Conservation (phyloP, 495 filamentous ascomycete genomes). For the Penicillium egyptiacum region DNA sequence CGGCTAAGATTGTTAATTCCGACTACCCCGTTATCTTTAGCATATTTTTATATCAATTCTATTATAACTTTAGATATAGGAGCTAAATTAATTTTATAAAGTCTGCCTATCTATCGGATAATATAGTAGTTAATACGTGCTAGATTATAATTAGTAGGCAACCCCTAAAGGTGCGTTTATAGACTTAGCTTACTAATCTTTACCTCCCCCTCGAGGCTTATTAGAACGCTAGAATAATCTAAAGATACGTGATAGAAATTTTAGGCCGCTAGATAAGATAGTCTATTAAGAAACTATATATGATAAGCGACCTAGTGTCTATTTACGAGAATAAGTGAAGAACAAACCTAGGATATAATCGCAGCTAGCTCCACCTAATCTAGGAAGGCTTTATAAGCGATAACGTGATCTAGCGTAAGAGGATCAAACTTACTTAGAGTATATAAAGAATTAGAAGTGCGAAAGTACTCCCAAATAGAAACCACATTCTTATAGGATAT, state of each 20-base stretch:
- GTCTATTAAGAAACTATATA: conserved; percentile 19
- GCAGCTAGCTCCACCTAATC: conserved; percentile 16
- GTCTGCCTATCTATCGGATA: background rate
- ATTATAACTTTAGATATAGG: conserved; percentile 22
- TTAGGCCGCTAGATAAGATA: conserved; percentile 14
- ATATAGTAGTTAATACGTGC: conserved; percentile 12
- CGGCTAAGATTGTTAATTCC: conserved; percentile 34
- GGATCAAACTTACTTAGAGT: conserved; percentile 18
- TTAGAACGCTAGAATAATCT: conserved; percentile 17
- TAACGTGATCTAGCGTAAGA: conserved; percentile 19
- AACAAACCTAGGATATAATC: conserved; percentile 24
- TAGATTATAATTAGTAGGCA: no score
- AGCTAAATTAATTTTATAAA: conserved; percentile 11
- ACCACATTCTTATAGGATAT: conserved; percentile 16
- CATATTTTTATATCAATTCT: conserved; percentile 42
- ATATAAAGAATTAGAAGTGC: conserved; percentile 13
- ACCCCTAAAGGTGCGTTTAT: background rate
- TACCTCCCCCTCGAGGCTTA: conserved; percentile 15
- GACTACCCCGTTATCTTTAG: conserved; percentile 34
- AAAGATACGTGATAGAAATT: conserved; percentile 15
- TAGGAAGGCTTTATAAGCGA: conserved; percentile 22
- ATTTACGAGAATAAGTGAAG: no score
- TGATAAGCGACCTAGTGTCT: no score
- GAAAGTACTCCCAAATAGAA: conserved; percentile 12
- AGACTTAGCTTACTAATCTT: conserved; percentile 17